These are phyloP conservation scores for Carpinus viminea DNA, from an alignment of 306 rosid species.

Conservation along the genomic window DNA sequence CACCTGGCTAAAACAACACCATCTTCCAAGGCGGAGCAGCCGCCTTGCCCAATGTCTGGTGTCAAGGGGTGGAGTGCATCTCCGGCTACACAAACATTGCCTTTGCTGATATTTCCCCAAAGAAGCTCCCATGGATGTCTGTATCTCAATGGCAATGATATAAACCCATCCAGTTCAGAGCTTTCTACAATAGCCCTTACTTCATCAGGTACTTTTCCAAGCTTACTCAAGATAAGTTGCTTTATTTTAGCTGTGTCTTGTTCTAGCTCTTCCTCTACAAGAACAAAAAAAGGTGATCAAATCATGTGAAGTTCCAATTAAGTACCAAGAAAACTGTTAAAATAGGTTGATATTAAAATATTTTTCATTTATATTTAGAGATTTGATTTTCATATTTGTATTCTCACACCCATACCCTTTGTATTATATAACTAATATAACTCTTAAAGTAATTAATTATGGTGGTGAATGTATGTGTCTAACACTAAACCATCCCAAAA, in stretches of 20 bases:
- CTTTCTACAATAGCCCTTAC: conserved; percentile 22
- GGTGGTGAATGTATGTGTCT: no score
- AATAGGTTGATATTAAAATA: no score
- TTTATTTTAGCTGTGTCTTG: conserved; percentile 23
- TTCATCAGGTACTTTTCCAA: conserved; percentile 26
- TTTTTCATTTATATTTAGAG: no score
- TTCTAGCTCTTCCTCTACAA: conserved; percentile 21
- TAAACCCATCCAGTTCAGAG: conserved; percentile 29
- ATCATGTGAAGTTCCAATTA: background rate
- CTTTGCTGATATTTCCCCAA: conserved; percentile 60
- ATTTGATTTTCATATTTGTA: no score
- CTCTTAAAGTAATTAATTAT: no score
- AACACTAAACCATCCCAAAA: no score
- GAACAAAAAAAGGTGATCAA: background rate
- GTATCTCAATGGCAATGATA: conserved; percentile 45
- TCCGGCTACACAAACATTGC: conserved; percentile 65
- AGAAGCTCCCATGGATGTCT: conserved; percentile 68
- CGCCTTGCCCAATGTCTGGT: conserved; percentile 71
- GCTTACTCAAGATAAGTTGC: conserved; percentile 30
- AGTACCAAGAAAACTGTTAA: background rate
- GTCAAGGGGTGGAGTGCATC: conserved; percentile 76
- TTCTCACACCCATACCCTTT: no score
- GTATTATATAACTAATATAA: no score
- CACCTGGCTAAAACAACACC: conserved; percentile 44
- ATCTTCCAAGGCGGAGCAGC: conserved; percentile 66